Evolutionary conservation across 768 basidiomycete genomes (phyloP), one percentile per base, ranked within the genome.

Genomic region (Auricularia cornea): DNA sequence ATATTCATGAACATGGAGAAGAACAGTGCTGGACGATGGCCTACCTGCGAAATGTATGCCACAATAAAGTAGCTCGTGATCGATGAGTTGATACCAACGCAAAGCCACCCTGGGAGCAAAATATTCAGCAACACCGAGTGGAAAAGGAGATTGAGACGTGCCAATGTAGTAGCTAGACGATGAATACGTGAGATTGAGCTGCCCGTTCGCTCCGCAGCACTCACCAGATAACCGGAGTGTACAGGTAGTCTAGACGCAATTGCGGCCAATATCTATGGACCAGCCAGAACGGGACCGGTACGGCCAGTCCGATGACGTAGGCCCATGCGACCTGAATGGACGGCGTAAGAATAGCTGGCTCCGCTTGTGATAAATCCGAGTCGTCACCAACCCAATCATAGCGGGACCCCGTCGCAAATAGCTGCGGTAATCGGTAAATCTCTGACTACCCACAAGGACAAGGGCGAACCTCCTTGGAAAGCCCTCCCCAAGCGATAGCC

Each of bases 41-140:
- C 20, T 40, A 63, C 54, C 67, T 83, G 81, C 1, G 81, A 82
- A 51, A 79, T 62, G 68, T 73, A 76, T 6, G 79, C 80, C 59
- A 82, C 68, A 35, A 72, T 63, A 67, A 81, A 79, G 68, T 79
- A 79, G 8, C 70, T 64, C 30, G 74, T 68, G 67, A 82, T 76
- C 8, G 77, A 80, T 12, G 79, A 80, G 75, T 85, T 85, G 71
- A 85, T 82, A 18, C 84, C 84, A 61, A 82, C 82, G 60, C 78
- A 78, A 30, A 82, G 77, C 75, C 77, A 80, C 63, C 20, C 44
- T 48, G 6, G n/a, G n/a, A n/a, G n/a, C n/a, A 23, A 18, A 5
- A 10, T 18, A 6, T 8, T 48, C 44, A 48, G 44, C 11, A n/a
- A 48, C 20, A 20, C 44, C 0, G 10, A 12, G 20, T 20, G 44